These are phyloP conservation scores for Rhipidocladum racemiflorum DNA, from an alignment of 176 grass and related monocot genomes.

Conservation along the genomic window DNA sequence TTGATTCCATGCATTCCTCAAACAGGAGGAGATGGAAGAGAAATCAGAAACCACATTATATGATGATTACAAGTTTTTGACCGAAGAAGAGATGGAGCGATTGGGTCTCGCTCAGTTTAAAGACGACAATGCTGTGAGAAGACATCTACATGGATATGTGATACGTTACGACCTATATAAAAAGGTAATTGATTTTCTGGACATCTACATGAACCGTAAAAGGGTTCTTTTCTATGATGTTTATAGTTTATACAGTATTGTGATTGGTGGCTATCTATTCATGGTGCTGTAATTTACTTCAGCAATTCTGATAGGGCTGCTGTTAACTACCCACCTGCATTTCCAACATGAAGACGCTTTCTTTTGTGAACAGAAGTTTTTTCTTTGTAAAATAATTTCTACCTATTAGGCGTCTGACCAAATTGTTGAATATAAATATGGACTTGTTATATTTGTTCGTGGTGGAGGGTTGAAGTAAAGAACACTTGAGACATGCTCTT, in stretches of 20 bases:
- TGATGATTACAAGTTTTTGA: constrained; percentile 83
- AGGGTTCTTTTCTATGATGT: not conserved
- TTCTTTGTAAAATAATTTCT: too few relatives aligned
- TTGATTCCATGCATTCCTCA: not conserved
- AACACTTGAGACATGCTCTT: not conserved
- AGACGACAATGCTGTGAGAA: constrained; percentile 58
- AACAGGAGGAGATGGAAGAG: constrained; percentile 98
- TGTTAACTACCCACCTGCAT: not conserved
- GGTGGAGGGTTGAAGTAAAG: not conserved
- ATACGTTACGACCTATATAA: constrained; percentile 76
- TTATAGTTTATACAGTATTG: not conserved
- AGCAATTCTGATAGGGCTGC: not conserved
- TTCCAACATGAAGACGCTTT: not conserved
- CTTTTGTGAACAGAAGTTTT: too few relatives aligned
- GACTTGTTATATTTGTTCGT: constrained; percentile 1
- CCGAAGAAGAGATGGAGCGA: constrained; percentile 81
- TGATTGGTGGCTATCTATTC: not conserved
- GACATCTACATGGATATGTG: constrained; percentile 72
- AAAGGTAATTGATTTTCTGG: constrained; percentile 52
- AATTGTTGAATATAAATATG: not conserved
- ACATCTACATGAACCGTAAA: not conserved
- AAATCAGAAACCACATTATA: constrained; percentile 58
- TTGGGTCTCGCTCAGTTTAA: constrained; percentile 71
- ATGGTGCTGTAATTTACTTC: not conserved
- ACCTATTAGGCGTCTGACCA: too few relatives aligned